phyloP scores from a whole-genome alignment of 2,329 filamentous ascomycete genomes.

The Diaporthe longicolla region DNA sequence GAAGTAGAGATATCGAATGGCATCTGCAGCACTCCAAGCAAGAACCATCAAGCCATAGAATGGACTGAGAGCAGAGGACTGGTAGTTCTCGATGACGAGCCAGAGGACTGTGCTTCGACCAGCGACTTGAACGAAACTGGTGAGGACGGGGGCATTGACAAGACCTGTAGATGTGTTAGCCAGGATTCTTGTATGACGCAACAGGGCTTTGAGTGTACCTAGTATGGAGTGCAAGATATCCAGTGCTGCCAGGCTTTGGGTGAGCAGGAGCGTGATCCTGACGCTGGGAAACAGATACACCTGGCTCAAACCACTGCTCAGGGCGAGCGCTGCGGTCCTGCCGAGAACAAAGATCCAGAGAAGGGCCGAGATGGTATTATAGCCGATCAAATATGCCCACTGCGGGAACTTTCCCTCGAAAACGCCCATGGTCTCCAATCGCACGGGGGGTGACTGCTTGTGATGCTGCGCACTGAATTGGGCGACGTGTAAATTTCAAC shows the following conservation, averaged over 20 bases:
- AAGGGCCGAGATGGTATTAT: constrained; percentile 35
- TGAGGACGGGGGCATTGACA: constrained; percentile 39
- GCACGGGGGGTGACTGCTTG: not conserved
- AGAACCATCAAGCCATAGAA: constrained; percentile 37
- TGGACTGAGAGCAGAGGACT: constrained; percentile 19
- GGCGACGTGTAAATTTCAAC: constrained; percentile 24
- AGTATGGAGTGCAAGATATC: constrained; percentile 37
- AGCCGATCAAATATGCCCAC: constrained; percentile 43
- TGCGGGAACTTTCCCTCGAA: constrained; percentile 41
- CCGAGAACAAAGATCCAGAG: constrained; percentile 36
- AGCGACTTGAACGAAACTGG: constrained; percentile 39
- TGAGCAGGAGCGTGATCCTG: constrained; percentile 35
- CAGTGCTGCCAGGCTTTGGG: constrained; percentile 36
- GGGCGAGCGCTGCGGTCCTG: constrained; percentile 26
- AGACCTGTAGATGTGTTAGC: constrained; percentile 35
- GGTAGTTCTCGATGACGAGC: constrained; percentile 41
- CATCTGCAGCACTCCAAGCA: constrained; percentile 38
- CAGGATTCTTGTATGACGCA: not conserved
- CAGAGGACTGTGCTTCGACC: constrained; percentile 41
- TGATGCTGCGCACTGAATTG: not conserved
- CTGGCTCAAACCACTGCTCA: constrained; percentile 17
- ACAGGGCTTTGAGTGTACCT: constrained; percentile 4
- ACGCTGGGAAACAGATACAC: constrained; percentile 36
- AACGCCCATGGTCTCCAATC: constrained; percentile 32
- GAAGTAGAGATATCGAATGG: constrained; percentile 40